These are phyloP conservation scores for Xylaria venustula DNA, from an alignment of 495 filamentous ascomycete species.

Conservation along the genomic window DNA sequence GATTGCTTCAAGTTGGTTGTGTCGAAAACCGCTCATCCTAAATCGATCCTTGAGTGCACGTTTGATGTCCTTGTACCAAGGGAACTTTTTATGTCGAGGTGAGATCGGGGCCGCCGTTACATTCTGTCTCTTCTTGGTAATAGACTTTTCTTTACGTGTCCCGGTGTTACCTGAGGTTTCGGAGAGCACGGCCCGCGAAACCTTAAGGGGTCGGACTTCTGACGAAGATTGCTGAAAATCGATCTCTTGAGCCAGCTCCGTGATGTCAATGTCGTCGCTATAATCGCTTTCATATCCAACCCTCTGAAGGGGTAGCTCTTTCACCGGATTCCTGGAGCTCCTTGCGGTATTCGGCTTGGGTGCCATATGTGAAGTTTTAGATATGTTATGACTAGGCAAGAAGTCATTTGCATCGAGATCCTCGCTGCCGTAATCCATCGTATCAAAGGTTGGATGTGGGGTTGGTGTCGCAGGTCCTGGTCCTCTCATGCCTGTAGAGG, in stretches of 20 bases:
- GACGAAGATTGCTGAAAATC: constrained; percentile 44
- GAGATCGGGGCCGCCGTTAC: constrained; percentile 27
- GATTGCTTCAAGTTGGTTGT: constrained; percentile 93
- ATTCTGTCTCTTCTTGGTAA: constrained; percentile 26
- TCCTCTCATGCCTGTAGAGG: neutral
- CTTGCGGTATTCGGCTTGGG: constrained; percentile 17
- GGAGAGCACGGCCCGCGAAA: constrained; percentile 30
- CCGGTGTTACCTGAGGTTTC: constrained; percentile 38
- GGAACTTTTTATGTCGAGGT: constrained; percentile 44
- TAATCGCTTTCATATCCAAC: constrained; percentile 64
- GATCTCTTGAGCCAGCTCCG: constrained; percentile 58
- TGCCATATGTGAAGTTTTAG: constrained; percentile 32
- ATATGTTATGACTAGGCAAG: constrained; percentile 11
- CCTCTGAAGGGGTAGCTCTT: constrained; percentile 10
- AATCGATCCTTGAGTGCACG: constrained; percentile 76
- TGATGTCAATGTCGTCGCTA: constrained; percentile 68
- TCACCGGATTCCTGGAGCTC: constrained; percentile 19
- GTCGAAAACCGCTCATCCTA: constrained; percentile 76
- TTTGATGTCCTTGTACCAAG: constrained; percentile 87
- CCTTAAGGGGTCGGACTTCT: constrained; percentile 17
- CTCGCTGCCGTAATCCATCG: constrained; percentile 34
- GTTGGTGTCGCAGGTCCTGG: neutral
- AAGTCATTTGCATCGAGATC: constrained; percentile 26
- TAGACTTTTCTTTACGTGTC: constrained; percentile 26
- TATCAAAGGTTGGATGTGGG: constrained; percentile 1